These are phyloP conservation scores for Fusarium pilosicola DNA, from an alignment of 2,329 filamentous ascomycete species.

Conservation along the genomic window DNA sequence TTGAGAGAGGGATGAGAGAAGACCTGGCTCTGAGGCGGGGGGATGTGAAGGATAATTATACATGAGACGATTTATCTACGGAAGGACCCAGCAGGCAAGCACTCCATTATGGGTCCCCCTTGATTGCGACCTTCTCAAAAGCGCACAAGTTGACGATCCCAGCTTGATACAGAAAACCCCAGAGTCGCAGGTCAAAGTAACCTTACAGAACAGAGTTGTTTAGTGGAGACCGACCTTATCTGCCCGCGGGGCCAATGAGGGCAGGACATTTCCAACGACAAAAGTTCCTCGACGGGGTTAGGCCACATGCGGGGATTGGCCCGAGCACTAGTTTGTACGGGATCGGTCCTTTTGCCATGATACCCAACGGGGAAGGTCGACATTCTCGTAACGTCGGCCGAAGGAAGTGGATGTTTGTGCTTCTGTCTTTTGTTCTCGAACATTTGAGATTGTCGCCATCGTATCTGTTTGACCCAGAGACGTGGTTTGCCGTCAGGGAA, in stretches of 20 bases:
- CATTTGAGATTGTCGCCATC: fast-evolving
- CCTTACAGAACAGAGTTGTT: constrained; percentile 20
- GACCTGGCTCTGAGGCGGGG: constrained; percentile 5
- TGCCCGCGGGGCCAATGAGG: background rate
- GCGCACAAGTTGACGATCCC: constrained; percentile 6
- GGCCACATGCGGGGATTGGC: constrained; percentile 29
- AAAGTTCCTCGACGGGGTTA: constrained; percentile 21
- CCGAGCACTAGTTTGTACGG: constrained; percentile 21
- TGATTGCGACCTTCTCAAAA: background rate
- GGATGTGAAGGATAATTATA: constrained; percentile 17
- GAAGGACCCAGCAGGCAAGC: background rate
- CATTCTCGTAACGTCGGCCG: constrained; percentile 11
- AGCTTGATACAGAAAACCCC: constrained; percentile 8
- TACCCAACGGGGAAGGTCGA: constrained; percentile 30
- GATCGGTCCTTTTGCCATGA: constrained; percentile 34
- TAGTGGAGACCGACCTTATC: constrained; percentile 27
- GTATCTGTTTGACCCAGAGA: background rate
- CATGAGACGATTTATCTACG: constrained; percentile 3
- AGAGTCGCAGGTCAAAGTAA: background rate
- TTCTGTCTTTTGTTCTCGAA: background rate
- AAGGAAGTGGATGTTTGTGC: background rate
- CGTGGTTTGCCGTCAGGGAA: background rate
- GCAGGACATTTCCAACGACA: background rate
- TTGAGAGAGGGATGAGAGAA: constrained; percentile 1
- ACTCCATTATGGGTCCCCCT: background rate